Evolutionary conservation across 768 basidiomycete genomes (phyloP), one percentile per base, ranked within the genome.

Genomic region (Paxillus involutus): DNA sequence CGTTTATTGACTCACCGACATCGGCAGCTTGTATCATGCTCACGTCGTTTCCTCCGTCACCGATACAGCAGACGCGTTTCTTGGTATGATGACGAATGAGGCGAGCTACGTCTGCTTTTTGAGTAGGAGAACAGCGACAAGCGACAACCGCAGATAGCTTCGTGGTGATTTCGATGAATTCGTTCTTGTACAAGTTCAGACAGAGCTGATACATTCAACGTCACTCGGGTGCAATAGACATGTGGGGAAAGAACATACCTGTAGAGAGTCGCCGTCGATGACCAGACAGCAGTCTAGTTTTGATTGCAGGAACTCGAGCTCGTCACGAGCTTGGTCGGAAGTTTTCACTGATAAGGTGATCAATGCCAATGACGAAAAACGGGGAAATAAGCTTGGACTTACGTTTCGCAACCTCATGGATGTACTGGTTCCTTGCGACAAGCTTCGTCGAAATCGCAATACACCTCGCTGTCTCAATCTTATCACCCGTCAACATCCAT

Each of bases 1-100:
- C 30, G 16, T n/a, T 41, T 16, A 17, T 40, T 51, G 14, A 84
- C 93, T 68, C 45, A 94, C 94, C 96, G 54, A 99, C 94, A 64
- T 98, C 94, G 3, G 97, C 97, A 1, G 97, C 97, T 66, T 98
- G 97, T 57, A 99, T 99, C 97, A 99, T 99, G 69, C 91, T 94
- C 58, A 99, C 97, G 68, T 99, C 97, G 70, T 99, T 99, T 4
- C 97, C 97, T 33, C 97, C 97, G 73, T 99, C 97, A 2, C 97
- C 97, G 54, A 98, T 98, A 67, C 97, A 98, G 70, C 96, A 98
- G 0, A 99, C 96, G 0, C 96, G 85, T 71, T 98, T 98, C 73
- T 85, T 89, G 3, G 96, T 97, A 66, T 87, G 86, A 16, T 81
- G 77, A 7, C 97, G 87, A 57, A 99, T 98, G 35, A 99, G 76